Evolutionary conservation across 495 filamentous ascomycete species (phyloP).

Genomic region (Pyrenula aspistea): DNA sequence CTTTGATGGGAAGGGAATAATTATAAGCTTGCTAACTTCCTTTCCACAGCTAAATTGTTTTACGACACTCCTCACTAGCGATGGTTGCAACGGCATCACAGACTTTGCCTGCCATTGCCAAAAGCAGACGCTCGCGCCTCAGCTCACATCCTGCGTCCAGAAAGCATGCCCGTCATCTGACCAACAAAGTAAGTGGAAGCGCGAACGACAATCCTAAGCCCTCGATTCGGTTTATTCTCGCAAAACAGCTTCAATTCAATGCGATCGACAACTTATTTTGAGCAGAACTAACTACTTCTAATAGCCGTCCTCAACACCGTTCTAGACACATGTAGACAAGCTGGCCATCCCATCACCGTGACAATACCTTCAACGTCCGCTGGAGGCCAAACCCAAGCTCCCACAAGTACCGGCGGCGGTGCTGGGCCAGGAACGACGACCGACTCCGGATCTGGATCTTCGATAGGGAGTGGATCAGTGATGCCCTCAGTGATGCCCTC

Average conservation of each 20-base stretch:
- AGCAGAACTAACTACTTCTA: constrained; percentile 1
- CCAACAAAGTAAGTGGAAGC: constrained; percentile 19
- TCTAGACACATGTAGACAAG: constrained; percentile 19
- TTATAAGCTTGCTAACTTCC: no score
- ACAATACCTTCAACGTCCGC: background rate
- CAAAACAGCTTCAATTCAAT: no score
- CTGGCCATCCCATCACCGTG: constrained; percentile 25
- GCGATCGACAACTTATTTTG: no score
- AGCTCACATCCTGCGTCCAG: constrained; percentile 32
- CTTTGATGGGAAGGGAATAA: background rate
- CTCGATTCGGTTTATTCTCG: background rate
- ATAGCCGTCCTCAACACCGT: constrained; percentile 27
- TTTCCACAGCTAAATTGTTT: constrained; percentile 29
- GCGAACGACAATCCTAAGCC: background rate
- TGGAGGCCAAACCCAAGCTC: no score
- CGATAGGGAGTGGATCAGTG: no score
- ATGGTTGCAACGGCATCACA: constrained; percentile 29
- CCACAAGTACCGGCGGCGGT: no score
- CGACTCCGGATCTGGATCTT: no score
- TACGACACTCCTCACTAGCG: constrained; percentile 20
- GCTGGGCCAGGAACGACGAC: no score
- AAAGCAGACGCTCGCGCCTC: constrained; percentile 25
- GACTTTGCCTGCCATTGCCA: constrained; percentile 42
- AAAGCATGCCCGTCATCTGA: constrained; percentile 23
- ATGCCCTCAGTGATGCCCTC: no score